These are phyloP conservation scores for Croton laevigatus DNA, from an alignment of 441 rosid species.

Conservation along the genomic window DNA sequence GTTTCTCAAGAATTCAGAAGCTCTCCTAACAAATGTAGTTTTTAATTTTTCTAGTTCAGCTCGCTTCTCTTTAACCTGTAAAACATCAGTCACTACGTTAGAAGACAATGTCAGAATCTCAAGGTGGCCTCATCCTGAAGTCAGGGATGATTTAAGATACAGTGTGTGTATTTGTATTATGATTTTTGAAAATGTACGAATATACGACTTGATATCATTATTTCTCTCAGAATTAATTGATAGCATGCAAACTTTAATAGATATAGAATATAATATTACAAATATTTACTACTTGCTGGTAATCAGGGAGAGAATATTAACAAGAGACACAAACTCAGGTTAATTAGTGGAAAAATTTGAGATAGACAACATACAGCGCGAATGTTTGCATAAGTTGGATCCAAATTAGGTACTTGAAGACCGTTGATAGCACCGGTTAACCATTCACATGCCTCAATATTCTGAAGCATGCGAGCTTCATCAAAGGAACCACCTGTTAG, in stretches of 20 bases:
- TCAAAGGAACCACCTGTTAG: conserved; percentile 93
- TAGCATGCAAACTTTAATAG: neutral
- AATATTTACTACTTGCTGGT: neutral
- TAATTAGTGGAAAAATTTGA: conserved; percentile 9
- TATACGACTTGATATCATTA: too few species aligned
- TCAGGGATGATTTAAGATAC: too few species aligned
- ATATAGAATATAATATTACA: neutral
- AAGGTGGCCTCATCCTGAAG: too few species aligned
- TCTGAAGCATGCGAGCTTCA: conserved; percentile 87
- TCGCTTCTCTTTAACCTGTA: conserved; percentile 88
- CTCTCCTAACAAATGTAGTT: conserved; percentile 82
- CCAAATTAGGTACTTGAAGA: conserved; percentile 84
- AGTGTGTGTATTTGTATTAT: neutral
- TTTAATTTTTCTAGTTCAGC: conserved; percentile 83
- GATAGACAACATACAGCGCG: conserved; percentile 66
- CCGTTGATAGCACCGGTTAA: conserved; percentile 73
- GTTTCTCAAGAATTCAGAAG: conserved; percentile 95
- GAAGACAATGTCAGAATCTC: neutral
- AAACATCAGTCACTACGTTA: conserved; percentile 23
- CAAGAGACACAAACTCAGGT: neutral
- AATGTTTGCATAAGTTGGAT: conserved; percentile 74
- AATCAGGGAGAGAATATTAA: neutral
- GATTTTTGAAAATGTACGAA: neutral
- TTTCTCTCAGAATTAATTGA: neutral
- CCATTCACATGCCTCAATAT: conserved; percentile 99